phyloP scores from a whole-genome alignment of 306 rosid species.

The Trifolium pratense region DNA sequence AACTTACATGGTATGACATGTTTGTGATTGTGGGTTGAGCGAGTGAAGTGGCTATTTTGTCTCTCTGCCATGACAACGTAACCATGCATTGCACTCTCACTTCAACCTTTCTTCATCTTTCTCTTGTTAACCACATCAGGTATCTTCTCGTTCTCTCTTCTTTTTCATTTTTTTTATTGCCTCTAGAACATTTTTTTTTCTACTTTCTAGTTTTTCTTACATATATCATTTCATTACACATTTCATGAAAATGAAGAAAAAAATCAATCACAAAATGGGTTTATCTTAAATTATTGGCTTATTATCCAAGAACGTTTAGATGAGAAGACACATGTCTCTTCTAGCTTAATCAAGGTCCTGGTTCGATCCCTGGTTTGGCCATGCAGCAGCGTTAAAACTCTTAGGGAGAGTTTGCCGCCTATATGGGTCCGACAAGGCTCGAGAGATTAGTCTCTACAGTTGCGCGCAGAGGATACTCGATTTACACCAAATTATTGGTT shows the following conservation, averaged over 20 bases:
- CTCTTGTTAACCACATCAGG: slow-evolving; percentile 44
- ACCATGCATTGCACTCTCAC: slow-evolving; percentile 4
- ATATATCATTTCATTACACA: too few species aligned
- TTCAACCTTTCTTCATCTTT: slow-evolving; percentile 27
- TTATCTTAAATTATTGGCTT: slow-evolving; percentile 4
- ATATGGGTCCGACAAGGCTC: too few species aligned
- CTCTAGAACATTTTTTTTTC: background rate
- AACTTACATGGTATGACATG: background rate
- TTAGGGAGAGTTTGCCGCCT: too few species aligned
- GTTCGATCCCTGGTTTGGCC: too few species aligned
- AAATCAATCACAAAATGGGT: slow-evolving; percentile 18
- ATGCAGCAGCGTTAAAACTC: too few species aligned
- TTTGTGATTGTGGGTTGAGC: slow-evolving; percentile 21
- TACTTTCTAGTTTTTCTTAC: slow-evolving; percentile 10
- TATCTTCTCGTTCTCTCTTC: slow-evolving; percentile 31
- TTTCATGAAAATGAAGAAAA: background rate
- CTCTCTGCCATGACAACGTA: slow-evolving; percentile 45
- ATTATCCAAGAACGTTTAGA: background rate
- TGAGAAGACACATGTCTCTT: too few species aligned
- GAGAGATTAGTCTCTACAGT: too few species aligned
- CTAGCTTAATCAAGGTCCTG: too few species aligned
- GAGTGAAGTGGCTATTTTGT: slow-evolving; percentile 50
- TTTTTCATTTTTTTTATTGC: slow-evolving; percentile 4
- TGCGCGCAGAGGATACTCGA: too few species aligned
- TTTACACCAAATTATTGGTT: background rate